phyloP scores from a whole-genome alignment of 2,329 filamentous ascomycete genomes.

The Huntiella decipiens region DNA sequence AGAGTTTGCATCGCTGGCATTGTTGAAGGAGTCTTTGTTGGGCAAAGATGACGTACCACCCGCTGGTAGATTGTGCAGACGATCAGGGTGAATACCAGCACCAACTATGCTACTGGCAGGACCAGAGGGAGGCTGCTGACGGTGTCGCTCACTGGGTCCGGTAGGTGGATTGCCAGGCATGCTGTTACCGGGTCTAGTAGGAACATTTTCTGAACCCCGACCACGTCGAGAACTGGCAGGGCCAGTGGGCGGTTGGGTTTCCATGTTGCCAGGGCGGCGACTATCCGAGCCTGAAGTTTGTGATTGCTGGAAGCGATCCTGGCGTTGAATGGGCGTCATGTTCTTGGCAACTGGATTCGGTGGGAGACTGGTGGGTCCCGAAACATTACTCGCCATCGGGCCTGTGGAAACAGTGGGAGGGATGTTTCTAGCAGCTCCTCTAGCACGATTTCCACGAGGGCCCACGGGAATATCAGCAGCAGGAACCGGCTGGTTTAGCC shows the following conservation, averaged over 20 bases:
- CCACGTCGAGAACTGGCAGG: slow-evolving; percentile 2
- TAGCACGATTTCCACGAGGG: slow-evolving; percentile 13
- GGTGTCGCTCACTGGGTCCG: slow-evolving; percentile 7
- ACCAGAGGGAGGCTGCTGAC: not conserved
- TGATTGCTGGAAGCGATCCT: slow-evolving; percentile 6
- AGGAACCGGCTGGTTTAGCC: slow-evolving; percentile 3
- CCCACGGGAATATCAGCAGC: slow-evolving; percentile 14
- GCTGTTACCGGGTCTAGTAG: not conserved
- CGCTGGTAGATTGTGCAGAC: slow-evolving; percentile 1
- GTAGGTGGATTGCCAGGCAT: not conserved
- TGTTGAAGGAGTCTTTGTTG: not conserved
- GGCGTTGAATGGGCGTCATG: slow-evolving; percentile 2
- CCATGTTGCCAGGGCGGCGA: not conserved
- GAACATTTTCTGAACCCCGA: slow-evolving; percentile 1
- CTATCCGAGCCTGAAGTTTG: not conserved
- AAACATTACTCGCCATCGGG: not conserved
- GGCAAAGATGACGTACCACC: not conserved
- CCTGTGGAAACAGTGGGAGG: not conserved
- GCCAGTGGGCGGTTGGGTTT: slow-evolving; percentile 4
- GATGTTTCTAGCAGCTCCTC: slow-evolving; percentile 1
- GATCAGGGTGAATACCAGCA: slow-evolving; percentile 7
- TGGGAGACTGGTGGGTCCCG: not conserved
- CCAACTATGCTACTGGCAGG: not conserved
- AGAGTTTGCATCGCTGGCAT: not conserved
- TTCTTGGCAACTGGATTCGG: slow-evolving; percentile 1